A percentile compares a stretch with the other conserved stretches of the same genome.
These are phyloP conservation scores for Pseudophaeomoniella oleicola DNA, from an alignment of 2,329 filamentous ascomycete species.

Conservation along the genomic window DNA sequence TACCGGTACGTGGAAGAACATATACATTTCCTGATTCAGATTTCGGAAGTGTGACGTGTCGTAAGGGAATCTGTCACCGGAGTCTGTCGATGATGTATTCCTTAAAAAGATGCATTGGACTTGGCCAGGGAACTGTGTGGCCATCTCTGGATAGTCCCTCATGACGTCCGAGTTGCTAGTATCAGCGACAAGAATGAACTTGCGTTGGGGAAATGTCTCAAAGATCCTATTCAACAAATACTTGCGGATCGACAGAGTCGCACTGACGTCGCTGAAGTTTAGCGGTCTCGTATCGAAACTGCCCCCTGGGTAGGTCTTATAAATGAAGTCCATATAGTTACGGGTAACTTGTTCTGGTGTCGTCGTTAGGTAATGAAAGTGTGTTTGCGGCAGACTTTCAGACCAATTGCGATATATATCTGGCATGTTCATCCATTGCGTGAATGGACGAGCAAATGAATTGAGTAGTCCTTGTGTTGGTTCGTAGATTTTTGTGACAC, in stretches of 20 bases:
- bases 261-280: constrained; percentile 64
- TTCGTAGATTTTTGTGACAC: constrained; percentile 68
- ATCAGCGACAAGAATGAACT: constrained; percentile 63
- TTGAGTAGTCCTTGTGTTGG: constrained; percentile 63
- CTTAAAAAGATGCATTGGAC: constrained; percentile 66
- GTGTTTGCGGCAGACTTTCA: constrained; percentile 47
- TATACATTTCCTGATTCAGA: constrained; percentile 52
- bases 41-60: constrained; percentile 57
- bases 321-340: constrained; percentile 41
- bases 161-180: constrained; percentile 67
- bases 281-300: constrained; percentile 65
- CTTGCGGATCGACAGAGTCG: constrained; percentile 55
- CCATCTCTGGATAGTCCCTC: constrained; percentile 44
- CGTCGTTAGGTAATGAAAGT: constrained; percentile 73
- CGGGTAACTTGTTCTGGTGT: constrained; percentile 50
- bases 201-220: constrained; percentile 57
- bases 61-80: constrained; percentile 56
- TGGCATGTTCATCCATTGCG: constrained; percentile 66
- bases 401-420: constrained; percentile 65
- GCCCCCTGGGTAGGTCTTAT: constrained; percentile 60
- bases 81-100: constrained; percentile 58
- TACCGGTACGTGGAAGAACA: constrained; percentile 59
- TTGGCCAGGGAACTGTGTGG: constrained; percentile 50
- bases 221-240: constrained; percentile 59
- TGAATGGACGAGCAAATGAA: constrained; percentile 58